Conservation (phyloP, 2,329 filamentous ascomycete species). For the Fusarium napiforme region DNA sequence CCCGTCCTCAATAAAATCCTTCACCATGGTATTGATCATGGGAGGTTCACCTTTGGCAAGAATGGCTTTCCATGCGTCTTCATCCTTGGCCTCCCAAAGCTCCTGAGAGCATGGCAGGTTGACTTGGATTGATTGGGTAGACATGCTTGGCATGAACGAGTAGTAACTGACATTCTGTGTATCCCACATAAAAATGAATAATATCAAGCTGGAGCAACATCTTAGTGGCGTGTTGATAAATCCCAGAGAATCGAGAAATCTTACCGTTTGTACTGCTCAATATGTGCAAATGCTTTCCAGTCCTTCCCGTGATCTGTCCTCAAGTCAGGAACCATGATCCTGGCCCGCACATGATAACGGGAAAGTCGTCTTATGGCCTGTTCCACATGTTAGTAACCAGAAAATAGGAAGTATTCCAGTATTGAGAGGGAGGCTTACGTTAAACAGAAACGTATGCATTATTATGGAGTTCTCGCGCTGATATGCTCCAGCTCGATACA, state of each 20-base stretch:
- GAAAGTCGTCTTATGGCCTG: neutral
- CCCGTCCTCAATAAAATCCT: neutral
- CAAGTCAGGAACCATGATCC: neutral
- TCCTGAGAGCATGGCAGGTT: rapidly evolving
- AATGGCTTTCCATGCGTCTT: neutral
- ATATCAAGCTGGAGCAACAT: neutral
- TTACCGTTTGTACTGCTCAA: neutral
- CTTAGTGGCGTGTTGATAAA: rapidly evolving
- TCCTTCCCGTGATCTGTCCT: rapidly evolving
- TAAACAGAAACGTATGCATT: neutral
- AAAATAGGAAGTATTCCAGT: rapidly evolving
- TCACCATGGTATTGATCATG: neutral
- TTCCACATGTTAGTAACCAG: rapidly evolving
- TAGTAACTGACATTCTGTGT: neutral
- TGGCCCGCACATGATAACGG: neutral
- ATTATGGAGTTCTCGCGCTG: neutral
- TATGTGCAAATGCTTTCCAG: neutral
- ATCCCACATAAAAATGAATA: neutral
- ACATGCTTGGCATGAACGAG: neutral
- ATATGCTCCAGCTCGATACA: neutral
- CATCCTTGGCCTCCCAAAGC: neutral
- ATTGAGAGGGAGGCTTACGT: neutral
- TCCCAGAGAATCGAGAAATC: rapidly evolving
- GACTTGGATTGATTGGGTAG: neutral
- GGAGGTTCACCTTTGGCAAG: rapidly evolving